Evolutionary conservation across 257 asterid species (phyloP), one percentile per base, ranked within the genome.

Genomic region (Orobanche coerulescens): DNA sequence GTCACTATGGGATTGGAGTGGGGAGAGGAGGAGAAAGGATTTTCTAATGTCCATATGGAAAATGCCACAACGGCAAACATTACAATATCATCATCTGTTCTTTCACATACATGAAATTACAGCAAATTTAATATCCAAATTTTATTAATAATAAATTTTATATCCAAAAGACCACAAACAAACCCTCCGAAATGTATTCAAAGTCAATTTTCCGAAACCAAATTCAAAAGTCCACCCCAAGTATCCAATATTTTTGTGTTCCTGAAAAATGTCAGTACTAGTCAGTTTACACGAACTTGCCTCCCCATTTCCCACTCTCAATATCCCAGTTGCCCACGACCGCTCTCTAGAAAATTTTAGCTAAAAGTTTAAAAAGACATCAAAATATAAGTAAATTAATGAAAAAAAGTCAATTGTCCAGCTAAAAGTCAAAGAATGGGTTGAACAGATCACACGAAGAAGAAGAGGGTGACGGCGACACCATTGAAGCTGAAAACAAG

Each of bases 341-440:
- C 72, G 65, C 76, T 76, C 72, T 73, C 73, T 55, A 63, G 74
- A 71, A 67, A 75, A 48, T 11, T 34, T n/a, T 0, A 31, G 34
- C 66, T 25, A 75, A 49, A 24, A n/a, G 12, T 28, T 5, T 26
- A 6, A 49, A 26, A 66, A 51, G 50, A 25, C 66, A 62, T 33
- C 9, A 48, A 50, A 52, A 52, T 30, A 64, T 11, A 30, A 66
- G 56, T 62, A 67, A 22, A 36, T 36, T 68, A 34, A 15, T 16
- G 10, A 18, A 16, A 24, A 25, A 25, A 18, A 61, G 24, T 15
- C 54, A 24, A 28, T 34, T 52, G 19, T 12, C 6, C 10, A 25
- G 52, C 84, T 82, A 85, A 73, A 81, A 76, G 86, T 91, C 96
- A 73, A 85, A 90, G 81, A 82, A 85, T 62, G 85, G 76, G 65